These are phyloP conservation scores for Ascochyta viciae-villosae DNA, from an alignment of 2,329 filamentous ascomycete species.

Conservation along the genomic window DNA sequence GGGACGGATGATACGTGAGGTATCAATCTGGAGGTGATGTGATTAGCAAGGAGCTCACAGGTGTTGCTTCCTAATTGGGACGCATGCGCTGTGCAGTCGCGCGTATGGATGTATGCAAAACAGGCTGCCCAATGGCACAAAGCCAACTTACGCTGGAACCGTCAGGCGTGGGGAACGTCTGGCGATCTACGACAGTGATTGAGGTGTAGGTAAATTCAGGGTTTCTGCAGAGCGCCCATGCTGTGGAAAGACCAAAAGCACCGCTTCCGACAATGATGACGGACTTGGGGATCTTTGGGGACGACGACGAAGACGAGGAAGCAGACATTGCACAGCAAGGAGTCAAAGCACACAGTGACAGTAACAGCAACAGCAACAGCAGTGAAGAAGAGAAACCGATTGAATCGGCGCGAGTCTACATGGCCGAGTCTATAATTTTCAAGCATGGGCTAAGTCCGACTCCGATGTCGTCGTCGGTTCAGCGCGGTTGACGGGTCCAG, in stretches of 20 bases:
- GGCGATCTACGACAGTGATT: slow-evolving; percentile 66
- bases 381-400: neutral
- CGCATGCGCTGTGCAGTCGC: neutral
- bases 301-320: slow-evolving; percentile 8
- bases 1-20: slow-evolving; percentile 67
- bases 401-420: neutral
- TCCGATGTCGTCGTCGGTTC: slow-evolving; percentile 45
- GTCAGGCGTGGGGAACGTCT: slow-evolving; percentile 65
- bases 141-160: slow-evolving; percentile 57
- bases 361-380: neutral
- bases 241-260: slow-evolving; percentile 68
- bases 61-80: slow-evolving; percentile 8
- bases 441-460: slow-evolving; percentile 11
- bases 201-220: slow-evolving; percentile 58
- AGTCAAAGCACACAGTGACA: slow-evolving; percentile 3
- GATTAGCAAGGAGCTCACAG: slow-evolving; percentile 5
- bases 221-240: slow-evolving; percentile 72
- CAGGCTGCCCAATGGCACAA: neutral
- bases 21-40: slow-evolving; percentile 56
- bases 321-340: slow-evolving; percentile 30
- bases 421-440: slow-evolving; percentile 15
- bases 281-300: slow-evolving; percentile 47
- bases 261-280: slow-evolving; percentile 60
- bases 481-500: slow-evolving; percentile 26
- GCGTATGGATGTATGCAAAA: neutral